Evolutionary conservation across 208 protist genomes (phyloP), one percentile per base, ranked within the genome.

Genomic region (Crithidia thermophila): DNA sequence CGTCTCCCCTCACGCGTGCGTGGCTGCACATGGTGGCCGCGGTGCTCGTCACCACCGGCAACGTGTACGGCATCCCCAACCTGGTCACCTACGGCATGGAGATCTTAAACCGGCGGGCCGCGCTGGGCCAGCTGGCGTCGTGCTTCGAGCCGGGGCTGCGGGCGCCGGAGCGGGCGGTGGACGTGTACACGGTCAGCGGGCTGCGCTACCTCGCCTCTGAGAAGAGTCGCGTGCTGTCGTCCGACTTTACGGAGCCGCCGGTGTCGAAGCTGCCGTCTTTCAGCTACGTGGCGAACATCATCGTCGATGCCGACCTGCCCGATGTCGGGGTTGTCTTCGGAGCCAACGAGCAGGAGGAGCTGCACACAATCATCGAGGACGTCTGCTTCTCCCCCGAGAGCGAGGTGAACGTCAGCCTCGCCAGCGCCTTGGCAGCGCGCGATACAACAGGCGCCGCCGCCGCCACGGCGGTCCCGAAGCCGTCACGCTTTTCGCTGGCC

Each of bases 21-120:
- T 93, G 84, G 87, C 74, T 89, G 53, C 87, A 93, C 60, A 74
- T 88, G 60, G 70, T 85, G 37, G 56, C 80, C 3, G 79, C 67
- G 13, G 57, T 80, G 11, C 72, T 93, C 28, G 71, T 77, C 13
- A 79, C 76, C 65, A 77, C 57, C 25, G 84, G 84, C 14, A 59
- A 64, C 56, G 43, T 85, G 9, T 81, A 80, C 55, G 58, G 52
- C 8, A 45, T 87, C 13, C 77, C 81, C 0, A 79, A 81, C 34
- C 60, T 93, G 20, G 53, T 55, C 13, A 63, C 61, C n/a, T 90
- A 93, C 73, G 87, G 59, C 11, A 20, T 79, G 25, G 72, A 84
- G n/a, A 55, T 93, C 21, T 49, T 87, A 4, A 43, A 75, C 47
- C 75, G 72, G 33, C 79, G 87, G 13, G 47, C 55, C 18, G 68